Evolutionary conservation across 2,329 filamentous ascomycete genomes (phyloP), one percentile per base, ranked within the genome.

Genomic region (Neofusicoccum cordaticola): DNA sequence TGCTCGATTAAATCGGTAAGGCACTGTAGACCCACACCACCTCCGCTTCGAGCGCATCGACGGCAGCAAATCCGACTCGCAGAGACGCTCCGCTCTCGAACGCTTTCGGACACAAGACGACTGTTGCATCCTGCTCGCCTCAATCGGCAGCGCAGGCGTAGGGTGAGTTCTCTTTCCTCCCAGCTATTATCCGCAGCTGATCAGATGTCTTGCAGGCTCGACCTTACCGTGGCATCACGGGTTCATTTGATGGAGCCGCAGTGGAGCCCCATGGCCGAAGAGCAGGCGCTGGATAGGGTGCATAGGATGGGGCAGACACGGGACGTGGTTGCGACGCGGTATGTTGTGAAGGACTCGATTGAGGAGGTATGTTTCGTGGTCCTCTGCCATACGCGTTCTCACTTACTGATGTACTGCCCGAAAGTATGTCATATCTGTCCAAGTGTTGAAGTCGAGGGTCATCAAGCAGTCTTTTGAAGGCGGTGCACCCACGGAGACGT

Each of bases 191-290:
- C 7, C 0, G 35, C 4, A 39, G 22, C 11, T 52, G 27, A 19
- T 15, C 2, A 37, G 1, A 1, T 44, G 3, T 9, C 19, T 35
- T 69, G 19, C 64, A 52, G 48, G 22, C 11, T 75, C 45, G 69
- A 76, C 41, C 68, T 77, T 13, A 75, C 68, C 1, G 69, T 63
- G 50, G 74, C 75, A 8, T 71, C 68, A 17, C 66, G 68, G 22
- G 71, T 74, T 1, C 74, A 77, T 57, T 62, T 77, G 2, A 39
- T 77, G 1, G 74, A 77, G 60, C 75, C 74, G 0, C 71, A 75
- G 12, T 78, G 74, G 74, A 77, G 74, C 47, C 74, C 75, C 3
- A 75, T 74, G 73, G 66, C 62, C 0, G 75, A 78, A 56, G 67
- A 70, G 1, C 75, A 77, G 66, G 75, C 75, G 2, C 64, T 77